A percentile compares a stretch with the other conserved stretches of the same genome.
Conservation (phyloP, 345 rosid species). For the Citrus reticulata region DNA sequence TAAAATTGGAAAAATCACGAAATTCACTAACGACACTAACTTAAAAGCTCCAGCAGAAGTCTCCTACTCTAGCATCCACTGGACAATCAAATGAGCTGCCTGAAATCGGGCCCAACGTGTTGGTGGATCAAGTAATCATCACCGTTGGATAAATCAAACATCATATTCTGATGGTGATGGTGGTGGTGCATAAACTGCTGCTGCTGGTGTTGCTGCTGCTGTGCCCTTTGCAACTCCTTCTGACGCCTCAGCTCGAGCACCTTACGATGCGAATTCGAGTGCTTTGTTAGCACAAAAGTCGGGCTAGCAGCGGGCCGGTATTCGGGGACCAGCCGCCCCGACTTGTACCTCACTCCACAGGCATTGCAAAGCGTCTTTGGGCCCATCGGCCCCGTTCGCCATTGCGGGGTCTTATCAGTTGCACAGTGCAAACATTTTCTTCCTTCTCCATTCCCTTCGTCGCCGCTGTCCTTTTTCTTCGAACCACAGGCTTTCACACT, state of each 20-base stretch:
- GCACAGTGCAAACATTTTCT: constrained; percentile 69
- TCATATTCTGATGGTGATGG: constrained; percentile 53
- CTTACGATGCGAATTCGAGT: constrained; percentile 76
- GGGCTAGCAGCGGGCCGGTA: constrained; percentile 84
- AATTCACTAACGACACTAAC: constrained; percentile 23
- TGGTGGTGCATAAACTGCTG: constrained; percentile 40
- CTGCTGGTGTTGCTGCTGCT: constrained; percentile 35
- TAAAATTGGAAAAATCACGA: constrained; percentile 4
- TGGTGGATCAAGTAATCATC: constrained; percentile 89
- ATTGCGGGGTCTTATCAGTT: constrained; percentile 81
- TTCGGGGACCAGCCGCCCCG: constrained; percentile 73
- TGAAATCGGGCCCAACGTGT: constrained; percentile 75
- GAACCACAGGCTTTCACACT: constrained; percentile 9
- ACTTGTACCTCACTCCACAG: constrained; percentile 78
- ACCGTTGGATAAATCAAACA: constrained; percentile 63
- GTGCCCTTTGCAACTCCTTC: constrained; percentile 37
- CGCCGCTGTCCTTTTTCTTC: constrained; percentile 42
- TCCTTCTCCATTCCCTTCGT: constrained; percentile 26
- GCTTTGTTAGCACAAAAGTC: constrained; percentile 60
- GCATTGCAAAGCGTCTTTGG: constrained; percentile 91
- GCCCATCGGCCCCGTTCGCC: constrained; percentile 85
- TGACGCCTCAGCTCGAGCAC: constrained; percentile 63
- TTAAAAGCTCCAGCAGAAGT: constrained; percentile 4
- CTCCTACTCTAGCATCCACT: constrained; percentile 27
- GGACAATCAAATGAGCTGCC: constrained; percentile 57